A percentile compares a stretch with the other conserved stretches of the same genome.
Evolutionary conservation across 306 rosid genomes (phyloP).

Genomic region (Carpinus fangiana): DNA sequence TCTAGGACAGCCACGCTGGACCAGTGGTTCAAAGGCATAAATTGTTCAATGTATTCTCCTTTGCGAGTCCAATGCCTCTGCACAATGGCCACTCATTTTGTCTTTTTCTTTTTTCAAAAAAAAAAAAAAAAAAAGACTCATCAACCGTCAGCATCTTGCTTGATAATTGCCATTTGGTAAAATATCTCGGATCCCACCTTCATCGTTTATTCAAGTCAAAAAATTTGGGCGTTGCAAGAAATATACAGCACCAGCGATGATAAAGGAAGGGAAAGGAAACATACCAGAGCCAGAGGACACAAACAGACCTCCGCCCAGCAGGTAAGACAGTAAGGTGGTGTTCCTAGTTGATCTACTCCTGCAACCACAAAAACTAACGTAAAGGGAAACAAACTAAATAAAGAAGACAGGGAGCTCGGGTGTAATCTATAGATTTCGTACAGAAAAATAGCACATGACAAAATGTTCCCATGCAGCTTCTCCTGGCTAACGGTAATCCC

Average conservation of each 20-base stretch:
- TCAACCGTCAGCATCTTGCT: neutral
- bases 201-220: neutral
- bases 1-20: neutral
- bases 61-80: neutral
- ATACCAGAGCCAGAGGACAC: slow-evolving; percentile 62
- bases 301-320: slow-evolving; percentile 45
- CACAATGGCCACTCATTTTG: neutral
- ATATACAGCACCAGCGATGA: slow-evolving; percentile 7
- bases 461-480: neutral
- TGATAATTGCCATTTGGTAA: neutral
- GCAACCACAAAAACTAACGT: slow-evolving; percentile 59
- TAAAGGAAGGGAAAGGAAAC: slow-evolving; percentile 38
- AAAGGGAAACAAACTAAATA: slow-evolving; percentile 30
- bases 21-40: neutral
- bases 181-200: neutral
- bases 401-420: slow-evolving; percentile 18
- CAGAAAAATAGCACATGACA: slow-evolving; percentile 14
- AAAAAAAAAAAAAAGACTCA: neutral
- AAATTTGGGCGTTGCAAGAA: neutral
- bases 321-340: slow-evolving; percentile 25
- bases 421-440: slow-evolving; percentile 15
- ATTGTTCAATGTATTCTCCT: neutral
- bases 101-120: neutral
- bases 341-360: slow-evolving; percentile 64
- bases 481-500: neutral